These are phyloP conservation scores for Hippophae rhamnoides DNA, from an alignment of 306 rosid genomes.

Conservation along the genomic window DNA sequence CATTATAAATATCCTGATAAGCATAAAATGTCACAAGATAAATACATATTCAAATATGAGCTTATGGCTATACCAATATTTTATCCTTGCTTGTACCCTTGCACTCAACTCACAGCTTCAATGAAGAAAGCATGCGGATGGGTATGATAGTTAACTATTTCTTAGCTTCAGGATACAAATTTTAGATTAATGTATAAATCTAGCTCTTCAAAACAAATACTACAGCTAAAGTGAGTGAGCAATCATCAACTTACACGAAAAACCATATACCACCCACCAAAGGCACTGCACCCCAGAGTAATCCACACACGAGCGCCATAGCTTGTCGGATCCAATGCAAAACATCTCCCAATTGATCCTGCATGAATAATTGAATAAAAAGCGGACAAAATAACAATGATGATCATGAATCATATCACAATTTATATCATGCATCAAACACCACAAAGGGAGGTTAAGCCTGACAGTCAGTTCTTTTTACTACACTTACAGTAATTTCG, in stretches of 20 bases:
- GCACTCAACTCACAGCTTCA: too few relatives aligned
- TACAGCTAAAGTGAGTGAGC: neutral
- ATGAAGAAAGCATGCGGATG: too few relatives aligned
- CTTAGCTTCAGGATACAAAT: neutral
- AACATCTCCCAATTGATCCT: slow-evolving; percentile 97
- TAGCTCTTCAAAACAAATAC: neutral
- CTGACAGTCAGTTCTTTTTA: too few relatives aligned
- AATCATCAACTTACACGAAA: slow-evolving; percentile 55
- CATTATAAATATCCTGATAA: too few relatives aligned
- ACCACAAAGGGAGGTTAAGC: too few relatives aligned
- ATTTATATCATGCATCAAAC: neutral
- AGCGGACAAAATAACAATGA: neutral
- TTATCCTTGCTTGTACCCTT: too few relatives aligned
- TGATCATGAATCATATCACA: neutral
- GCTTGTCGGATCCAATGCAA: slow-evolving; percentile 97
- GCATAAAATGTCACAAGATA: too few relatives aligned
- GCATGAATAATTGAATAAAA: slow-evolving; percentile 1
- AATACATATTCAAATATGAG: too few relatives aligned
- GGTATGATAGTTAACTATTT: too few relatives aligned
- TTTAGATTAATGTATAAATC: neutral
- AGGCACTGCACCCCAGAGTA: slow-evolving; percentile 85
- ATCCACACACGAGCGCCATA: slow-evolving; percentile 60
- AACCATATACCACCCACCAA: slow-evolving; percentile 95
- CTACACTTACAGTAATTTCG: too few relatives aligned
- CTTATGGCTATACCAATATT: too few relatives aligned